Percentiles rank a stretch among this genome's conserved stretches.
phyloP scores from a whole-genome alignment of 495 filamentous ascomycete species.

The Evernia prunastri region DNA sequence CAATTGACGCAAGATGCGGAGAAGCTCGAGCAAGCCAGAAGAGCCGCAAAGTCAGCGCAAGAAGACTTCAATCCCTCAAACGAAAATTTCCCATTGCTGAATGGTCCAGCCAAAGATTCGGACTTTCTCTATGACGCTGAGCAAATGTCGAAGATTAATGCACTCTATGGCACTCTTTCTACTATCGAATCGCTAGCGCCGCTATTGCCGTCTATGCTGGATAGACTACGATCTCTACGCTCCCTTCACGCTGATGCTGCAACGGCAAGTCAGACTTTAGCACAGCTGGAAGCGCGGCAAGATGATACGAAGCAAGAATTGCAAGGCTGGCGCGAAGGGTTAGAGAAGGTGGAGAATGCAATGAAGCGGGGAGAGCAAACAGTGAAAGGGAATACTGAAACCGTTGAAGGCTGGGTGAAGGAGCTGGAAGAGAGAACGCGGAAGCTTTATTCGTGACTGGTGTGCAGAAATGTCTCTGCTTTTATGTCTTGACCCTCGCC shows the following conservation, averaged over 20 bases:
- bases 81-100: conserved; percentile 4
- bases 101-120: neutral
- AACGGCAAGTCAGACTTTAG: conserved; percentile 71
- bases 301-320: conserved; percentile 78
- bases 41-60: conserved; percentile 56
- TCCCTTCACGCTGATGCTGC: conserved; percentile 83
- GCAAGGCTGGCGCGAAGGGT: conserved; percentile 73
- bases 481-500: neutral
- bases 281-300: conserved; percentile 70
- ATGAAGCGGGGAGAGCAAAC: conserved; percentile 60
- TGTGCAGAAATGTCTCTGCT: conserved; percentile 1
- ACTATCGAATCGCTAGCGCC: conserved; percentile 85
- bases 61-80: conserved; percentile 6
- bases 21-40: conserved; percentile 62
- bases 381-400: conserved; percentile 69
- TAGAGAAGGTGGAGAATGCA: conserved; percentile 70
- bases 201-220: conserved; percentile 75
- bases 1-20: conserved; percentile 65
- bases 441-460: conserved; percentile 31
- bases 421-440: conserved; percentile 72
- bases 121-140: conserved; percentile 39
- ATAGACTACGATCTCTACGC: conserved; percentile 75
- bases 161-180: conserved; percentile 80
- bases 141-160: conserved; percentile 78
- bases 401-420: conserved; percentile 83